Percentiles rank a stretch among this genome's conserved stretches.
These are phyloP conservation scores for Colletotrichum abscissum DNA, from an alignment of 2,329 filamentous ascomycete species.

Conservation along the genomic window DNA sequence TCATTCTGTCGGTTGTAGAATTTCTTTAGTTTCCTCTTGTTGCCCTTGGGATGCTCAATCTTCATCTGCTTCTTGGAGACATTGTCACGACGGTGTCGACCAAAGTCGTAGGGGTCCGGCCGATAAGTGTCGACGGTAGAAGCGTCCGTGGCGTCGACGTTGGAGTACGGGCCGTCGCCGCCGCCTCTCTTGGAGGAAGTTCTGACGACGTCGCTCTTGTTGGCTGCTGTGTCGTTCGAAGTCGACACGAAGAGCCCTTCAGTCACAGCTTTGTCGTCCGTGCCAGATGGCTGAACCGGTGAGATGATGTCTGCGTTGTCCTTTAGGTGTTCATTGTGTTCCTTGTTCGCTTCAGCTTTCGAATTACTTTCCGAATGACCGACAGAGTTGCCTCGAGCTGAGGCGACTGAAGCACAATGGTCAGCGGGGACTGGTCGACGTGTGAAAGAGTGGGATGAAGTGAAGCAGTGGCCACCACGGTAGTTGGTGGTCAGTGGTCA, in stretches of 20 bases:
- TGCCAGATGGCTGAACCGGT: conserved; percentile 15
- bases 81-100: conserved; percentile 51
- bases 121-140: conserved; percentile 30
- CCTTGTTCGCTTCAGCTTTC: conserved; percentile 15
- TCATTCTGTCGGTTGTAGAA: conserved; percentile 61
- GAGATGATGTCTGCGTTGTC: conserved; percentile 18
- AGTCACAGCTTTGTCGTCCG: conserved; percentile 14
- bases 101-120: conserved; percentile 52
- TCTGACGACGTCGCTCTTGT: conserved; percentile 2
- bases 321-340: conserved; percentile 7
- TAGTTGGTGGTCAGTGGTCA: conserved; percentile 21
- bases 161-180: neutral
- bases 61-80: conserved; percentile 58
- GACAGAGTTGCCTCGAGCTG: conserved; percentile 23
- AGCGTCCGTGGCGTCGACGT: conserved; percentile 14
- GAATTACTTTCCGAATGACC: conserved; percentile 9
- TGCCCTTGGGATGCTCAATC: conserved; percentile 57
- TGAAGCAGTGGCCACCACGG: conserved; percentile 10
- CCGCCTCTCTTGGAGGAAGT: neutral
- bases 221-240: neutral
- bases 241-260: conserved; percentile 9
- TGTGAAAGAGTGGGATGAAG: conserved; percentile 20
- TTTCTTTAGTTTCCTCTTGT: conserved; percentile 55
- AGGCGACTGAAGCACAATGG: conserved; percentile 8
- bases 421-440: conserved; percentile 15